phyloP scores from a whole-genome alignment of 2,329 filamentous ascomycete species.

The Aureobasidium sp. region DNA sequence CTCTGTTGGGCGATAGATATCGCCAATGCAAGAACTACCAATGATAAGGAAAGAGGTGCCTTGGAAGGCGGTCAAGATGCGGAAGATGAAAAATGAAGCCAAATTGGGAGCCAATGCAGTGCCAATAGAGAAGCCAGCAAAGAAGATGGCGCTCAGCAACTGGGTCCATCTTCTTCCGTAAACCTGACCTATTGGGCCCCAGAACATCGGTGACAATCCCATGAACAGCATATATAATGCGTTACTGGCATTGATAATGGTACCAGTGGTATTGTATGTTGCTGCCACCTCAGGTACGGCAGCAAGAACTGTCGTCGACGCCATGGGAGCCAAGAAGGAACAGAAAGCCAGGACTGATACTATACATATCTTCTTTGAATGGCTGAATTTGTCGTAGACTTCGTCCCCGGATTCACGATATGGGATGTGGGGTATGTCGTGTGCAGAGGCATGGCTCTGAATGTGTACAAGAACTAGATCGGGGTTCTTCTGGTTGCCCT shows the following conservation, averaged over 20 bases:
- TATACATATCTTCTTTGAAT: conserved; percentile 56
- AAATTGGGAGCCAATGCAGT: conserved; percentile 66
- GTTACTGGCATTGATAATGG: conserved; percentile 65
- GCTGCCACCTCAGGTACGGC: conserved; percentile 65
- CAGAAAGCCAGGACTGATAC: conserved; percentile 64
- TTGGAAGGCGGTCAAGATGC: conserved; percentile 65
- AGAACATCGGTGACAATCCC: conserved; percentile 61
- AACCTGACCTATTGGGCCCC: conserved; percentile 56
- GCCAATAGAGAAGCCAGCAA: conserved; percentile 62
- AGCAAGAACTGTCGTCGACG: conserved; percentile 63
- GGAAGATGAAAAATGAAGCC: conserved; percentile 63
- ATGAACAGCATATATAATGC: conserved; percentile 68
- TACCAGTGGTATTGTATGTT: conserved; percentile 56
- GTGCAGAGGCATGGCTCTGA: conserved; percentile 17
- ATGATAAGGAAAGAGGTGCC: conserved; percentile 68
- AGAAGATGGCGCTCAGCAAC: conserved; percentile 52
- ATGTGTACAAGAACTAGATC: conserved; percentile 14
- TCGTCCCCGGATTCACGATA: conserved; percentile 41
- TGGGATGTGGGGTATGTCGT: conserved; percentile 20
- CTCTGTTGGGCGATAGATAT: conserved; percentile 48
- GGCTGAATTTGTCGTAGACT: conserved; percentile 57
- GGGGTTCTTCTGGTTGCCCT: neutral
- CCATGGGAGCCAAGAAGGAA: conserved; percentile 67
- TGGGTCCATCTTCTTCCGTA: conserved; percentile 43
- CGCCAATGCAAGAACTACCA: conserved; percentile 60